phyloP scores from a whole-genome alignment of 2,329 filamentous ascomycete genomes.

The Botryotinia calthae region DNA sequence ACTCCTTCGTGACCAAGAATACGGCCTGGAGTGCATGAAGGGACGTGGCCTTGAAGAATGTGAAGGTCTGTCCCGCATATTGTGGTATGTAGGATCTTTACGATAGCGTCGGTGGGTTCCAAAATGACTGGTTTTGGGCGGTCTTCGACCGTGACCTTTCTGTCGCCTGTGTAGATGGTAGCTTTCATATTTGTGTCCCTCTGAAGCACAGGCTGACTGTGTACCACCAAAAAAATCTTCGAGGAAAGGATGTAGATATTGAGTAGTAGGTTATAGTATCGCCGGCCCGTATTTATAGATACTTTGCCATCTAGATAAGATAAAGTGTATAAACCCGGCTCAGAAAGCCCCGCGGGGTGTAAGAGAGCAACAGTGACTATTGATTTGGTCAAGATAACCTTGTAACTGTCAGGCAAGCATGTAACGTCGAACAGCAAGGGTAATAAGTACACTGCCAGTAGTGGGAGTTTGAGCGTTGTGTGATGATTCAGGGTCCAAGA shows the following conservation, averaged over 20 bases:
- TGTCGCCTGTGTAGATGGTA: slow-evolving; percentile 76
- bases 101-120: slow-evolving; percentile 47
- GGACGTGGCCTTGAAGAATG: slow-evolving; percentile 53
- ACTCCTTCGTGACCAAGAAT: slow-evolving; percentile 55
- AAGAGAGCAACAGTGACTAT: neutral
- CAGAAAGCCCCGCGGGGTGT: neutral
- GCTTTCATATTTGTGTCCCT: slow-evolving; percentile 62
- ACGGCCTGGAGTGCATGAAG: slow-evolving; percentile 46
- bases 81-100: slow-evolving; percentile 48
- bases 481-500: too few relatives aligned
- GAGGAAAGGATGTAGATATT: neutral
- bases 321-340: neutral
- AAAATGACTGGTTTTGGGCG: slow-evolving; percentile 44
- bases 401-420: neutral
- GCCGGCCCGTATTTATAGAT: neutral
- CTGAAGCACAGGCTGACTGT: neutral
- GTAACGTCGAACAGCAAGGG: neutral
- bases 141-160: slow-evolving; percentile 63
- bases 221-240: neutral
- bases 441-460: too few relatives aligned
- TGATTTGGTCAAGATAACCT: too few relatives aligned
- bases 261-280: neutral
- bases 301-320: neutral
- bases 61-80: slow-evolving; percentile 57
- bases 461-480: too few relatives aligned